Percentiles rank a stretch among this genome's conserved stretches.
These are phyloP conservation scores for Lagenidium giganteum DNA, from an alignment of 352 stramenopile species.

Conservation along the genomic window DNA sequence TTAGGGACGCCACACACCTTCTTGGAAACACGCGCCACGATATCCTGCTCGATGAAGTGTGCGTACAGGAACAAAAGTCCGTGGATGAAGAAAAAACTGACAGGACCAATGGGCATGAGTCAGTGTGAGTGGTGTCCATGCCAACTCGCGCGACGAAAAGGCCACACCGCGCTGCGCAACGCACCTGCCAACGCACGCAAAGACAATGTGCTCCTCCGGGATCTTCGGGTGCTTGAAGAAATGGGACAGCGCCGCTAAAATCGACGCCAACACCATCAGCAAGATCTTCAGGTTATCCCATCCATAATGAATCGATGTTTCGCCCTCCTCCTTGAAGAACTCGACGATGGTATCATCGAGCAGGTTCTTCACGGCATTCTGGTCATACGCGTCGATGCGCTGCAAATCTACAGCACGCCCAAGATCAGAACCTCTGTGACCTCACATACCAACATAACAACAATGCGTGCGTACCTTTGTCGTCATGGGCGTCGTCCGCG, in stretches of 20 bases:
- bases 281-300: slow-evolving; percentile 84
- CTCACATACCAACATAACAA: slow-evolving; percentile 2
- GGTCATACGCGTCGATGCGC: slow-evolving; percentile 75
- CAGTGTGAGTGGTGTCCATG: background rate
- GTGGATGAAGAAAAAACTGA: slow-evolving; percentile 81
- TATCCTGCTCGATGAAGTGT: slow-evolving; percentile 73
- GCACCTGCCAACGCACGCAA: slow-evolving; percentile 60
- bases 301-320: slow-evolving; percentile 62
- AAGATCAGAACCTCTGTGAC: slow-evolving; percentile 10
- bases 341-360: slow-evolving; percentile 78
- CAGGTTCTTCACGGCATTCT: slow-evolving; percentile 84
- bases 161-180: slow-evolving; percentile 5
- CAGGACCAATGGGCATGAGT: background rate
- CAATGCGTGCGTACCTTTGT: too few species aligned
- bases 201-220: slow-evolving; percentile 62
- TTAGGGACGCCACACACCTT: too few species aligned
- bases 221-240: slow-evolving; percentile 62
- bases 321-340: slow-evolving; percentile 54
- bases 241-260: slow-evolving; percentile 58
- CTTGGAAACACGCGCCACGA: slow-evolving; percentile 64
- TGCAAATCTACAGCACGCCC: slow-evolving; percentile 31
- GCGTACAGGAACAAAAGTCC: slow-evolving; percentile 65
- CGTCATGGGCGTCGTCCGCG: too few species aligned
- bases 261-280: slow-evolving; percentile 62
- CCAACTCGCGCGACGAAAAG: background rate